Conservation (phyloP, 2,329 filamentous ascomycete genomes). For the Achaetomium macrosporum region DNA sequence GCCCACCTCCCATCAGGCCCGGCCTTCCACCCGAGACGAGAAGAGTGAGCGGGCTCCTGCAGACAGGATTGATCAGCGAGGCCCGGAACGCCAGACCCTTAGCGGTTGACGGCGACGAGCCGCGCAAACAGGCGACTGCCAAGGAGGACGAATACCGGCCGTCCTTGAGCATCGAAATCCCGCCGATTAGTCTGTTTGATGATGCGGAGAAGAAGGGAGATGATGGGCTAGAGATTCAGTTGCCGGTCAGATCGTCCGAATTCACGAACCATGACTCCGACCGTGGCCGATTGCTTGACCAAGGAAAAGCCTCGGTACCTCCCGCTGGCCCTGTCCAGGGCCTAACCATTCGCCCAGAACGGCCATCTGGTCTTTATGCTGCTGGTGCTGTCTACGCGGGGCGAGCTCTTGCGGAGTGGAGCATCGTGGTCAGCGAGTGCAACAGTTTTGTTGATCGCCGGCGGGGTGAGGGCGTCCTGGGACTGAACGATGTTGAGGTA, state of each 20-base stretch:
- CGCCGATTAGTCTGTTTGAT: conserved; percentile 12
- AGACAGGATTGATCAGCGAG: conserved; percentile 43
- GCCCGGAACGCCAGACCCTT: conserved; percentile 44
- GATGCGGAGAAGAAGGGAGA: conserved; percentile 10
- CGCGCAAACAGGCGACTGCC: conserved; percentile 16
- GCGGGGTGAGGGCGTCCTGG: conserved; percentile 64
- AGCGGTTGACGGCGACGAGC: conserved; percentile 12
- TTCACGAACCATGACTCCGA: conserved; percentile 14
- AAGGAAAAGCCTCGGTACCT: conserved; percentile 12
- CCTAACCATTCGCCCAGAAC: conserved; percentile 36
- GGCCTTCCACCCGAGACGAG: conserved; percentile 41
- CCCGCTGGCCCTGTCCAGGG: conserved; percentile 2
- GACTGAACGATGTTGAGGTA: conserved; percentile 63
- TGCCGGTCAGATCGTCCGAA: conserved; percentile 8
- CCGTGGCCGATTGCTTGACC: conserved; percentile 14
- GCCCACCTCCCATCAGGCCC: conserved; percentile 33
- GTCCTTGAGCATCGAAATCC: conserved; percentile 22
- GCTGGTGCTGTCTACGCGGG: conserved; percentile 58
- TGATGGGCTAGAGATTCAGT: conserved; percentile 12
- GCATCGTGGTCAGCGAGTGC: conserved; percentile 66
- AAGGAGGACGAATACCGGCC: conserved; percentile 16
- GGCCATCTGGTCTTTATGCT: conserved; percentile 41
- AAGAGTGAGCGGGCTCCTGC: conserved; percentile 41
- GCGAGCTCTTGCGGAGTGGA: conserved; percentile 73
- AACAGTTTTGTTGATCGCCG: conserved; percentile 76